These are phyloP conservation scores for Groenewaldozyma tartarivorans DNA, from an alignment of 805 yeast genomes.

Conservation along the genomic window DNA sequence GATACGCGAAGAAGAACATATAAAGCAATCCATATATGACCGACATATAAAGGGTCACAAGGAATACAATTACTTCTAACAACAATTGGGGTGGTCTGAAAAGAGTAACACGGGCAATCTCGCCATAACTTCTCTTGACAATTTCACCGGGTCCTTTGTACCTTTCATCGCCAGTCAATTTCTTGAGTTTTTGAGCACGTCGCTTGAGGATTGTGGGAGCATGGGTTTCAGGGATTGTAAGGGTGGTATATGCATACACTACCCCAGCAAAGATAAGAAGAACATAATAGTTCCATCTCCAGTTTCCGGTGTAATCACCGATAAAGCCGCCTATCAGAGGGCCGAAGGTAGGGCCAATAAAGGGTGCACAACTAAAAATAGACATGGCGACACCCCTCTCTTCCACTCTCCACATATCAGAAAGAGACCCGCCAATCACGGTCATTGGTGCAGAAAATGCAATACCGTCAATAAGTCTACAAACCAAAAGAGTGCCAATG, in stretches of 20 bases:
- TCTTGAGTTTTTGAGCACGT: constrained; percentile 43
- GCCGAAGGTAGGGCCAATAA: constrained; percentile 48
- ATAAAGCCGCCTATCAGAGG: constrained; percentile 57
- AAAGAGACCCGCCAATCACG: constrained; percentile 68
- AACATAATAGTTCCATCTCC: constrained; percentile 67
- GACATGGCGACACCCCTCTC: constrained; percentile 65
- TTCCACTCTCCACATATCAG: constrained; percentile 55
- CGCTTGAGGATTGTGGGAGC: constrained; percentile 40
- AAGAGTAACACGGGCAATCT: constrained; percentile 58
- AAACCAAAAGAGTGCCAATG: constrained; percentile 52
- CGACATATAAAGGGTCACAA: constrained; percentile 42
- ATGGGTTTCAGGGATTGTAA: constrained; percentile 55
- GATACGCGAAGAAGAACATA: constrained; percentile 57
- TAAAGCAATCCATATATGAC: constrained; percentile 41
- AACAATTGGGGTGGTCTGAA: constrained; percentile 60
- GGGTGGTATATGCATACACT: constrained; percentile 38
- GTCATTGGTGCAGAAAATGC: constrained; percentile 68
- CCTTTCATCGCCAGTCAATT: constrained; percentile 40
- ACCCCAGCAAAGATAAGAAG: constrained; percentile 55
- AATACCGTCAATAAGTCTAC: constrained; percentile 60
- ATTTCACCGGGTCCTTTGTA: constrained; percentile 59
- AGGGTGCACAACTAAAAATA: constrained; percentile 48
- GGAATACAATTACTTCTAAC: constrained; percentile 35
- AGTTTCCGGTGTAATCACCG: constrained; percentile 44
- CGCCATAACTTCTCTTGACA: constrained; percentile 54